Evolutionary conservation across 2,329 filamentous ascomycete genomes (phyloP), one percentile per base, ranked within the genome.

Genomic region (Sporothrix luriei): DNA sequence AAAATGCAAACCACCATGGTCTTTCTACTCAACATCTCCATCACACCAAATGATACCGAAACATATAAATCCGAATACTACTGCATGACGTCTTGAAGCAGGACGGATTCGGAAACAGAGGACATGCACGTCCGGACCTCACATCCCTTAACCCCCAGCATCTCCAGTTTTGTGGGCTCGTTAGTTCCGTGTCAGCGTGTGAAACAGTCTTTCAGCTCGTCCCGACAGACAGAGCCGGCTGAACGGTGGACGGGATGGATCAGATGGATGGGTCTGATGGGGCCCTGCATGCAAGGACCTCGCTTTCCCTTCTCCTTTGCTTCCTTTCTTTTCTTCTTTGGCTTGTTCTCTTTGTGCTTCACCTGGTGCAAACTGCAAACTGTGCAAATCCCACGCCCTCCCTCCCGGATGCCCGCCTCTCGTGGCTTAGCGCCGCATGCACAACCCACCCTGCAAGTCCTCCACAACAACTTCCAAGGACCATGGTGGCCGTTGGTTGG

Each of bases 151-250:
- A 33, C 55, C 55, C 55, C 33, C 29, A 11, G 19, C 26, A 43
- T n/a, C n/a, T 46, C 52, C 33, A 38, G 49, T 33, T 19, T 66
- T 66, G 59, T 65, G 61, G 52, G 38, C 40, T 69, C 43, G 55
- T 24, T 61, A n/a, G 57, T 38, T 26, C 38, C 57, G 13, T 24
- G 62, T 67, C 54, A 62, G 54, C 57, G 13, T 24, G 62, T 67
- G 62, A 62, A 61, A 70, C 62, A 46, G 14, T 24, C 55, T 68
- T 70, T 70, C 69, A 70, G 69, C 69, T 68, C 29, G 66, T 51
- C 51, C 65, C 49, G 66, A 52, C 66, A 59, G 69, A 43, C 66
- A 66, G 52, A 59, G 69, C 59, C 66, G 66, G 69, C 69, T 70
- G 69, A 70, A 68, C 55, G 59, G 51, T 52, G 62, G 62, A 51